Evolutionary conservation across 768 basidiomycete genomes (phyloP).

Genomic region (Pleurotus cornucopiae): DNA sequence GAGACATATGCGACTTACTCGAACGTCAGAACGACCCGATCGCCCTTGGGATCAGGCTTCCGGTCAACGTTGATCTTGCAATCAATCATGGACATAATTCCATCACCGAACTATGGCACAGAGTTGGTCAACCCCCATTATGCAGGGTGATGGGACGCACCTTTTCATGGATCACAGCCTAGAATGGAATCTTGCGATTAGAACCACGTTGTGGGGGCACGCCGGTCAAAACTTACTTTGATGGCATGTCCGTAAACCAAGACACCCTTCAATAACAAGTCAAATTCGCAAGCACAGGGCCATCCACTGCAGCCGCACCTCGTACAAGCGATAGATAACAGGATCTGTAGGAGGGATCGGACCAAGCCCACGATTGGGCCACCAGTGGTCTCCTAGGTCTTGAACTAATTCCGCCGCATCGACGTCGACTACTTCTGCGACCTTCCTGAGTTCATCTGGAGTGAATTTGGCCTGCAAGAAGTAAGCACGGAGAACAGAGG

Average conservation of each 20-base stretch:
- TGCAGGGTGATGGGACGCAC: slow-evolving; percentile 20
- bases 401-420: slow-evolving; percentile 30
- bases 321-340: slow-evolving; percentile 77
- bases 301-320: slow-evolving; percentile 38
- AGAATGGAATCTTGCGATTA: neutral
- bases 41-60: slow-evolving; percentile 75
- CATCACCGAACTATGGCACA: slow-evolving; percentile 66
- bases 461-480: slow-evolving; percentile 60
- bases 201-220: neutral
- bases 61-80: slow-evolving; percentile 65
- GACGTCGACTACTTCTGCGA: slow-evolving; percentile 49
- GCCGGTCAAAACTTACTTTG: slow-evolving; percentile 42
- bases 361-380: slow-evolving; percentile 68
- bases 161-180: slow-evolving; percentile 80
- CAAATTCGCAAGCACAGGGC: neutral
- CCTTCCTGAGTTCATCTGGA: slow-evolving; percentile 50
- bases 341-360: slow-evolving; percentile 75
- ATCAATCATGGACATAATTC: slow-evolving; percentile 89
- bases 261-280: slow-evolving; percentile 40
- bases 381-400: slow-evolving; percentile 64
- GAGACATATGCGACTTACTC: slow-evolving; percentile 46
- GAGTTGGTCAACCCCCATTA: neutral
- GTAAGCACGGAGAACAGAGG: neutral
- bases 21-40: slow-evolving; percentile 74
- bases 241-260: slow-evolving; percentile 77